Evolutionary conservation across 306 rosid genomes (phyloP).

Genomic region (Quercus parvula): DNA sequence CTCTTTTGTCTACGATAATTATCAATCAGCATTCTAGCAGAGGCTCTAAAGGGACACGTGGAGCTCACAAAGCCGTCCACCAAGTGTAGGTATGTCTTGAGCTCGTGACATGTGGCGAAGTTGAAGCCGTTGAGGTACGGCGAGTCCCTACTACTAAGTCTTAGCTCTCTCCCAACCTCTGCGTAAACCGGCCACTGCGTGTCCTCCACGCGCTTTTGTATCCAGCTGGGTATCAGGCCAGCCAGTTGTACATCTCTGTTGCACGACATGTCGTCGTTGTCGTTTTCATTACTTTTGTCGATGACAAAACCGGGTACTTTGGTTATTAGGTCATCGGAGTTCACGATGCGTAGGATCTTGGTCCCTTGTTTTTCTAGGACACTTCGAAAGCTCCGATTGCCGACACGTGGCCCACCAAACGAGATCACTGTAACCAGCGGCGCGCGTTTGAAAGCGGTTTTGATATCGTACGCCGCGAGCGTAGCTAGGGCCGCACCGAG

Average conservation of each 20-base stretch:
- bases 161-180: constrained; percentile 72
- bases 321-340: constrained; percentile 59
- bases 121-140: constrained; percentile 42
- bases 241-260: background rate
- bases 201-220: constrained; percentile 46
- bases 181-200: constrained; percentile 54
- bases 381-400: constrained; percentile 49
- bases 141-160: constrained; percentile 58
- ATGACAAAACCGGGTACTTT: constrained; percentile 61
- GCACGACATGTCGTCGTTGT: background rate
- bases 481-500: constrained; percentile 91
- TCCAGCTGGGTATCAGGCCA: constrained; percentile 35
- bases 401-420: constrained; percentile 80
- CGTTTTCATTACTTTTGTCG: constrained; percentile 2
- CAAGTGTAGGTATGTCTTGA: constrained; percentile 67
- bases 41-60: constrained; percentile 53
- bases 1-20: background rate
- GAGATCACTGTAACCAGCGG: constrained; percentile 68
- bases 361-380: constrained; percentile 45
- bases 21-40: constrained; percentile 40
- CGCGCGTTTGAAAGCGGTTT: constrained; percentile 7
- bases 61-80: constrained; percentile 61
- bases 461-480: constrained; percentile 57
- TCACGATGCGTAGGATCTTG: constrained; percentile 59
- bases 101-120: constrained; percentile 65